These are phyloP conservation scores for Coemansia sp. DNA, from an alignment of 192 early-diverging fungal genomes.

Conservation along the genomic window DNA sequence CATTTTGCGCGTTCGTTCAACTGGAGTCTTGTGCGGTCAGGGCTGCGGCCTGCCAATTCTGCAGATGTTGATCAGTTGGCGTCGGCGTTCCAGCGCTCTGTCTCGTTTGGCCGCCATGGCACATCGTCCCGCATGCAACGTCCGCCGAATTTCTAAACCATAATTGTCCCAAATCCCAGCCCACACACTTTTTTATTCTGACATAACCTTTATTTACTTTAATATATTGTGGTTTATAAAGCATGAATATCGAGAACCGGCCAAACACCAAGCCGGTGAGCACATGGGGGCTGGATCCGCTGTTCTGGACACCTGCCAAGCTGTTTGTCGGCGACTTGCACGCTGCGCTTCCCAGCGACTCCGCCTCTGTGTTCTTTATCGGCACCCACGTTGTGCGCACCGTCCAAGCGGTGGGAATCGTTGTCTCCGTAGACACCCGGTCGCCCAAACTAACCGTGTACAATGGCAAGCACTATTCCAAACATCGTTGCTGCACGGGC, in stretches of 20 bases:
- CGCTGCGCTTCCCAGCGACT: slow-evolving; percentile 18
- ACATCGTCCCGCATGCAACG: background rate
- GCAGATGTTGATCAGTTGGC: slow-evolving; percentile 45
- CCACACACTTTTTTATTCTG: no score
- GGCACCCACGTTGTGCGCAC: slow-evolving; percentile 33
- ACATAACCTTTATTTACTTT: background rate
- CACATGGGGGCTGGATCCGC: slow-evolving; percentile 48
- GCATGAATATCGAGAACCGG: slow-evolving; percentile 16
- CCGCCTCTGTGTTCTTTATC: slow-evolving; percentile 34
- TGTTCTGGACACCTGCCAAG: slow-evolving; percentile 49
- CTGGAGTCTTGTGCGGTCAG: slow-evolving; percentile 32
- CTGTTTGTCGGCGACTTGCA: slow-evolving; percentile 48
- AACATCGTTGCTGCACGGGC: background rate
- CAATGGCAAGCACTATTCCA: slow-evolving; percentile 14
- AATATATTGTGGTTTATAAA: background rate
- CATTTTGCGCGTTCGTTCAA: slow-evolving; percentile 34
- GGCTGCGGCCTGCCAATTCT: slow-evolving; percentile 13
- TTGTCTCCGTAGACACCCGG: slow-evolving; percentile 28
- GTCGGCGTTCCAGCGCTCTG: slow-evolving; percentile 28
- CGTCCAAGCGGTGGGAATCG: slow-evolving; percentile 47
- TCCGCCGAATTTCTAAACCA: background rate
- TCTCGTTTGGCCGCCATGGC: slow-evolving; percentile 30
- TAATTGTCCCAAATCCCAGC: background rate
- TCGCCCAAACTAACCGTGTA: slow-evolving; percentile 32
- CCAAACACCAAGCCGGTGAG: slow-evolving; percentile 12